Conservation (phyloP, 1,284 basidiomycete genomes). For the Pseudozyma sp. region DNA sequence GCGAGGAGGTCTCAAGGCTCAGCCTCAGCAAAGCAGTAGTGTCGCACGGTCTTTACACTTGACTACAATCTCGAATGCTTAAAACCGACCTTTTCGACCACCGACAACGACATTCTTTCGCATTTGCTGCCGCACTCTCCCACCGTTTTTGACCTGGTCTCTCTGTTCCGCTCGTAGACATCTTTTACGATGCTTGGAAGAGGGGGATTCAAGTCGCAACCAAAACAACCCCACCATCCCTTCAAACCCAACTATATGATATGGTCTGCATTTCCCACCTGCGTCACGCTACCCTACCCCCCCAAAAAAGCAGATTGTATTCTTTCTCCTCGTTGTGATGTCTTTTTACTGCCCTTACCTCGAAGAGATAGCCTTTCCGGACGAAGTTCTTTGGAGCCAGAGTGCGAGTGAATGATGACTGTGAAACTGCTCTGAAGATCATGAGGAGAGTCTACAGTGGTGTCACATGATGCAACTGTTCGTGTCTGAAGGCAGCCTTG, state of each 20-base stretch:
- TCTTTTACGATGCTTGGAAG: constrained; percentile 11
- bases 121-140: constrained; percentile 1
- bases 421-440: not conserved
- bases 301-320: constrained; percentile 47
- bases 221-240: constrained; percentile 8
- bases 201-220: not conserved
- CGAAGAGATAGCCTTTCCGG: constrained; percentile 41
- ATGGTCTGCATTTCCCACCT: constrained; percentile 27
- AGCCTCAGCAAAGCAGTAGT: constrained; percentile 12
- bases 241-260: not conserved
- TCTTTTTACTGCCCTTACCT: constrained; percentile 15
- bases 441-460: too few relatives aligned
- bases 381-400: not conserved
- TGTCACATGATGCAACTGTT: too few relatives aligned
- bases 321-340: constrained; percentile 36
- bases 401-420: not conserved
- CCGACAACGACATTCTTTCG: constrained; percentile 1
- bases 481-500: too few relatives aligned
- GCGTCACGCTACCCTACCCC: constrained; percentile 7
- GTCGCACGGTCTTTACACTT: constrained; percentile 11
- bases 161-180: constrained; percentile 6
- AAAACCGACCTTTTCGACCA: constrained; percentile 3
- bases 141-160: constrained; percentile 11
- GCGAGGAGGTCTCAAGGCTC: not conserved
- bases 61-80: constrained; percentile 2